These are phyloP conservation scores for Canariomyces notabilis DNA, from an alignment of 2,329 filamentous ascomycete genomes.

Conservation along the genomic window DNA sequence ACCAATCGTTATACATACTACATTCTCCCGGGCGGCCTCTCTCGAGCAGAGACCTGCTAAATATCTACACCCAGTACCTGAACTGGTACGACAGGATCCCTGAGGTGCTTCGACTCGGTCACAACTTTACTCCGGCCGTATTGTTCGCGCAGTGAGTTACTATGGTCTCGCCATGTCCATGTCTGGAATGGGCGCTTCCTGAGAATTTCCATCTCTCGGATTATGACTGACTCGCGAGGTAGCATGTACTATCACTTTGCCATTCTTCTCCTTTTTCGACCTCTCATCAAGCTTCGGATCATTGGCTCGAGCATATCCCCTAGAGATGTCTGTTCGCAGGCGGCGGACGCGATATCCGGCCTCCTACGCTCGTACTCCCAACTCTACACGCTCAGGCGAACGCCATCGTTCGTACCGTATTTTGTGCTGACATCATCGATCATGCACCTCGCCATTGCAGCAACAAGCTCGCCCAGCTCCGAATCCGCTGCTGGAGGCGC, in stretches of 20 bases:
- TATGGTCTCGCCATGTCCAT: not conserved
- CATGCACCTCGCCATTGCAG: slow-evolving; percentile 53
- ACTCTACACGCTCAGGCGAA: slow-evolving; percentile 53
- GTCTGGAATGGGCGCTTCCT: not conserved
- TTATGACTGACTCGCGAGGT: not conserved
- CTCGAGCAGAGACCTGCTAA: slow-evolving; percentile 58
- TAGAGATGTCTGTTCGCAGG: slow-evolving; percentile 60
- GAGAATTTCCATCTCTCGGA: not conserved
- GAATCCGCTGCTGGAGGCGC: not conserved
- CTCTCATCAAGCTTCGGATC: slow-evolving; percentile 61
- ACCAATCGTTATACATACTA: slow-evolving; percentile 66
- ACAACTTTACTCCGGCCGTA: slow-evolving; percentile 68
- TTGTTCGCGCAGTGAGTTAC: slow-evolving; percentile 65
- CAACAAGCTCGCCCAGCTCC: slow-evolving; percentile 29
- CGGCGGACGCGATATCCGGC: slow-evolving; percentile 54
- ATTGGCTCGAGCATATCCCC: slow-evolving; percentile 59
- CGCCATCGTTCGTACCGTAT: slow-evolving; percentile 57
- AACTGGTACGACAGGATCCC: slow-evolving; percentile 68
- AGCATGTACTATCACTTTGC: slow-evolving; percentile 69
- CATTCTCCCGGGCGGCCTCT: slow-evolving; percentile 64
- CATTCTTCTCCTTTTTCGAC: slow-evolving; percentile 68
- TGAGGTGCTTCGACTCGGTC: slow-evolving; percentile 56
- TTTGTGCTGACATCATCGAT: slow-evolving; percentile 58
- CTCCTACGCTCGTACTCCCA: slow-evolving; percentile 53
- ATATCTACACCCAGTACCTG: slow-evolving; percentile 62